Evolutionary conservation across 2,329 filamentous ascomycete genomes (phyloP).

Genomic region (Colletotrichum paranaense): DNA sequence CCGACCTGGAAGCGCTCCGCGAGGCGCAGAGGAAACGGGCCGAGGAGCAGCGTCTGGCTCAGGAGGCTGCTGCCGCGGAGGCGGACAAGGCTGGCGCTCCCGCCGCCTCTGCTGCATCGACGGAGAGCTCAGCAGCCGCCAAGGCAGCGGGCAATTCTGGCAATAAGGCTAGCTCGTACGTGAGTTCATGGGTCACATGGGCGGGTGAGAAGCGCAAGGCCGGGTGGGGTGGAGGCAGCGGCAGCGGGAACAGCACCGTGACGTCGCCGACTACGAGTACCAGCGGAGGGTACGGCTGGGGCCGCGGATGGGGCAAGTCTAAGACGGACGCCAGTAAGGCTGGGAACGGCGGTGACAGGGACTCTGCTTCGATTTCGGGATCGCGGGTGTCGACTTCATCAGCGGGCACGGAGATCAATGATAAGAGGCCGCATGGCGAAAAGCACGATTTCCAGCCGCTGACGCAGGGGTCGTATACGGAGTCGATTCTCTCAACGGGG

Average conservation of each 20-base stretch:
- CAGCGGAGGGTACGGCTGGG: slow-evolving; percentile 43
- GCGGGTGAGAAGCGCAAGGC: slow-evolving; percentile 79
- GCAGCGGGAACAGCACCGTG: neutral
- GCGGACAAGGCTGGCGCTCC: slow-evolving; percentile 34
- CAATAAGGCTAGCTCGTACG: slow-evolving; percentile 70
- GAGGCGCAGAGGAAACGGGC: slow-evolving; percentile 56
- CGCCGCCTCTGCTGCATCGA: slow-evolving; percentile 39
- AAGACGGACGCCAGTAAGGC: slow-evolving; percentile 33
- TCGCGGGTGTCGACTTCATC: slow-evolving; percentile 25
- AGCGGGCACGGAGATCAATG: slow-evolving; percentile 6
- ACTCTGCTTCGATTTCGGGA: slow-evolving; percentile 41
- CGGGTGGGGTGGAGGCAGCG: slow-evolving; percentile 44
- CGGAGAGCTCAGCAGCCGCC: slow-evolving; percentile 37
- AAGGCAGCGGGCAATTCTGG: slow-evolving; percentile 63
- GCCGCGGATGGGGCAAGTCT: slow-evolving; percentile 43
- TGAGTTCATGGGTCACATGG: slow-evolving; percentile 77
- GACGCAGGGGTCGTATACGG: slow-evolving; percentile 56
- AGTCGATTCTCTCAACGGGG: slow-evolving; percentile 56
- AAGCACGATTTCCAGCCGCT: slow-evolving; percentile 42
- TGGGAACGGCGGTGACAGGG: slow-evolving; percentile 30
- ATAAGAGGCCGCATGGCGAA: slow-evolving; percentile 7
- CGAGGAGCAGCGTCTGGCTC: slow-evolving; percentile 49
- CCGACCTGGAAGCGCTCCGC: slow-evolving; percentile 80
- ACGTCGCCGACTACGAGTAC: neutral
- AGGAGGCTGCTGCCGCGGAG: slow-evolving; percentile 41